Conservation (phyloP, 495 filamentous ascomycete species). For the Neurospora sp. region DNA sequence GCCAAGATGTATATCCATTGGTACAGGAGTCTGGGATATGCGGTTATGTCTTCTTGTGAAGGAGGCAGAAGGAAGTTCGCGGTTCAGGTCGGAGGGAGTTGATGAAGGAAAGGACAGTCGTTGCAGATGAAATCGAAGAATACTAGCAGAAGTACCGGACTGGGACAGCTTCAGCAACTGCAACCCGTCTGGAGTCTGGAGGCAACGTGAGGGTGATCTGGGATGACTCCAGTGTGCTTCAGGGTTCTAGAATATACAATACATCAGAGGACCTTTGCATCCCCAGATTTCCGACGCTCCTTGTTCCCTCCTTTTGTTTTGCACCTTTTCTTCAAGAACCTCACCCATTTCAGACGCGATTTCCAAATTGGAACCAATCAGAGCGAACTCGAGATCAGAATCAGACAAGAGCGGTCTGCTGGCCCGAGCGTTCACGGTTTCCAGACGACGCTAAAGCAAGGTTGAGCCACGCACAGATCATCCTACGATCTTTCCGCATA, state of each 20-base stretch:
- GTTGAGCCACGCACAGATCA: background rate
- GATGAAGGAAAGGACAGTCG: background rate
- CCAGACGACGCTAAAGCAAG: background rate
- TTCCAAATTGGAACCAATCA: background rate
- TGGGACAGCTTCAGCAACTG: background rate
- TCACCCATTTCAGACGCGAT: background rate
- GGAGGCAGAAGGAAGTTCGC: background rate
- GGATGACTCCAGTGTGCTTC: background rate
- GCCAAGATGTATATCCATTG: conserved; percentile 3
- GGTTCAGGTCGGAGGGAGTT: background rate
- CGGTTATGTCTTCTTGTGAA: background rate
- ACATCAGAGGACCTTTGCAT: background rate
- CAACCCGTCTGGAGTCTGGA: background rate
- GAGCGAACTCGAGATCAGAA: background rate
- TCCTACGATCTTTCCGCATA: background rate
- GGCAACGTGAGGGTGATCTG: background rate
- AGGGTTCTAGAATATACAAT: background rate
- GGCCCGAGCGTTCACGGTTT: background rate
- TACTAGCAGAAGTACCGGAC: background rate
- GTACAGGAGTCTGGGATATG: background rate
- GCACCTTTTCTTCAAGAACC: background rate
- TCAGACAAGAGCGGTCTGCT: background rate
- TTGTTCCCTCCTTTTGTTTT: background rate
- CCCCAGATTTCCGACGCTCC: background rate
- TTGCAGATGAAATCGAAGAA: background rate